Percentiles rank a stretch among this genome's conserved stretches.
Conservation (phyloP, 2,329 filamentous ascomycete genomes). For the Raffaelea arxii region DNA sequence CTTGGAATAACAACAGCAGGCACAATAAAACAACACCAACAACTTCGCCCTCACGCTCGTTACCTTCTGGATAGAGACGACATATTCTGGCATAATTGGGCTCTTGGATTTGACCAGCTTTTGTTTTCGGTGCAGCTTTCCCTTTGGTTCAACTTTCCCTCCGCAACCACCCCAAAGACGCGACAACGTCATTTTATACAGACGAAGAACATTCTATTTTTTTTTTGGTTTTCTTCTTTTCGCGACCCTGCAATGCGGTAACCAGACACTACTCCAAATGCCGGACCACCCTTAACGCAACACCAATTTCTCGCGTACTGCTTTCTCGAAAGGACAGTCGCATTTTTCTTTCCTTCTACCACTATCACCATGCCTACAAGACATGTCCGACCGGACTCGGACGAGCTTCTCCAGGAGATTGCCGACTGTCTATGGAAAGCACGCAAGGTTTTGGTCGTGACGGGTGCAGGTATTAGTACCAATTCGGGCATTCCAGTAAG, state of each 20-base stretch:
- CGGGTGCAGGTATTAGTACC: slow-evolving; percentile 65
- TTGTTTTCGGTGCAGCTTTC: not conserved
- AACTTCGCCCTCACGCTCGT: not conserved
- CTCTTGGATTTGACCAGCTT: not conserved
- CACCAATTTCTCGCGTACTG: too few relatives aligned
- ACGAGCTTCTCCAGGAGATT: slow-evolving; percentile 50
- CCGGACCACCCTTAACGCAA: not conserved
- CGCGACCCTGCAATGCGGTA: not conserved
- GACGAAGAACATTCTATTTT: not conserved
- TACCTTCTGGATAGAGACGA: not conserved
- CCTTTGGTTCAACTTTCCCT: not conserved
- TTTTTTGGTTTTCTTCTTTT: not conserved
- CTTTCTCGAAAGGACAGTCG: not conserved
- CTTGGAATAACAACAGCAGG: too few relatives aligned
- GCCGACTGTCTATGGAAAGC: slow-evolving; percentile 55
- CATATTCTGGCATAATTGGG: not conserved
- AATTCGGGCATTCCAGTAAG: slow-evolving; percentile 66
- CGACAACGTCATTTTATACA: not conserved
- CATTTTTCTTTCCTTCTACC: not conserved
- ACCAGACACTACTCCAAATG: not conserved
- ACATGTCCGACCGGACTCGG: slow-evolving; percentile 42
- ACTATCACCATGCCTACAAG: slow-evolving; percentile 44
- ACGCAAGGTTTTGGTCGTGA: slow-evolving; percentile 61
- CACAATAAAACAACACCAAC: not conserved
- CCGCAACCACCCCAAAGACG: not conserved